phyloP scores from a whole-genome alignment of 225 moss, liverwort and hornwort genomes.

The Bryum argenteum region DNA sequence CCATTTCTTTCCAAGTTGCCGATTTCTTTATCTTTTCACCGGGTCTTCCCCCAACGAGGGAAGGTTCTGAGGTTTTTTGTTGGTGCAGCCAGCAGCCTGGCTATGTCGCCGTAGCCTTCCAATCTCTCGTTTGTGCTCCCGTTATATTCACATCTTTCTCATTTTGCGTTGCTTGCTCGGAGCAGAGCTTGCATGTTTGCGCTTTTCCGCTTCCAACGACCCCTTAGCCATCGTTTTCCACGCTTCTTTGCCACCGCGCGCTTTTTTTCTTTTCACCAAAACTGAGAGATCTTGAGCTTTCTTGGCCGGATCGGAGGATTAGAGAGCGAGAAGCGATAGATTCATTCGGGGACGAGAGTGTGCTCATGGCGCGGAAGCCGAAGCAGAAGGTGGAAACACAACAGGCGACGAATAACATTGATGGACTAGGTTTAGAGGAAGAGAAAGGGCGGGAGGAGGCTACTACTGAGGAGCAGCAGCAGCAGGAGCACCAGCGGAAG shows the following conservation, averaged over 20 bases:
- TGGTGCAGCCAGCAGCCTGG: background rate
- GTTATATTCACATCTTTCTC: conserved; percentile 1
- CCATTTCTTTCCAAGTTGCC: background rate
- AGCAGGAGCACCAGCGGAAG: conserved; percentile 15
- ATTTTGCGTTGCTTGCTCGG: background rate
- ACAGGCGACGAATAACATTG: conserved; percentile 27
- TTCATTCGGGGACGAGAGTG: conserved; percentile 49
- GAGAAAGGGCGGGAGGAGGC: conserved; percentile 34
- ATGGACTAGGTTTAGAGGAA: conserved; percentile 36
- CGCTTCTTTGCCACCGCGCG: background rate
- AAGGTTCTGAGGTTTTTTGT: conserved; percentile 16
- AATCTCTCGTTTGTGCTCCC: background rate
- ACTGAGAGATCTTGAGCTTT: too few species aligned
- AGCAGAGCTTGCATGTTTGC: background rate
- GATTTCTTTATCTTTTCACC: conserved; percentile 13
- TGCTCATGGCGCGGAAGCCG: conserved; percentile 62
- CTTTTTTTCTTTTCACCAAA: background rate
- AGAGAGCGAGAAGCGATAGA: conserved; percentile 33
- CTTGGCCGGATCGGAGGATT: conserved; percentile 18
- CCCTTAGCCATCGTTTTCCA: too few species aligned
- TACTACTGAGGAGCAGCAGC: conserved; percentile 29
- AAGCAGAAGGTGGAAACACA: conserved; percentile 45
- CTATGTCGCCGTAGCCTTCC: conserved; percentile 1
- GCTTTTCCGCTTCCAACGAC: too few species aligned
- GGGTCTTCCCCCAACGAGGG: conserved; percentile 14